A percentile compares a stretch with the other conserved stretches of the same genome.
These are phyloP conservation scores for Sphagnum tenellum DNA, from an alignment of 225 moss, liverwort and hornwort species.

Conservation along the genomic window DNA sequence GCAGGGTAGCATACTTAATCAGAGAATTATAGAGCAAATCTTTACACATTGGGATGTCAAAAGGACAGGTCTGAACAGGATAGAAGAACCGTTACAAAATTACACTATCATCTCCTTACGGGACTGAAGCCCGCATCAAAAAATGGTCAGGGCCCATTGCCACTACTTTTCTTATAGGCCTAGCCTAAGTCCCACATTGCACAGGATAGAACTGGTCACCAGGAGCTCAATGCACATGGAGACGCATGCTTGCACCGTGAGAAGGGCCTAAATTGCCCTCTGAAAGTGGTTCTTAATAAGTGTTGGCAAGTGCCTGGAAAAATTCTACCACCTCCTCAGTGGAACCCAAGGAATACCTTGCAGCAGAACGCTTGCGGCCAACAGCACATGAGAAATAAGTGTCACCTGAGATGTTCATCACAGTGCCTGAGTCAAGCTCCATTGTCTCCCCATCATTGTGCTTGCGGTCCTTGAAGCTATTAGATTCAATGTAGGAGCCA, in stretches of 20 bases:
- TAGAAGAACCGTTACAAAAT: conserved; percentile 23
- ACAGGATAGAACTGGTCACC: conserved; percentile 21
- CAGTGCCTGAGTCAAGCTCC: conserved; percentile 23
- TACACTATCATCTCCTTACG: conserved; percentile 16
- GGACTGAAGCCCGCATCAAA: conserved; percentile 10
- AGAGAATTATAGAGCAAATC: too few relatives aligned
- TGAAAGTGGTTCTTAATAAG: conserved; percentile 10
- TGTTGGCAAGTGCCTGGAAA: conserved; percentile 45
- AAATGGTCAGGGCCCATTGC: conserved; percentile 27
- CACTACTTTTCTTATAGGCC: conserved; percentile 13
- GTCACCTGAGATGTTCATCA: conserved; percentile 67
- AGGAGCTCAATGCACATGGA: conserved; percentile 23
- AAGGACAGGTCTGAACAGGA: background rate
- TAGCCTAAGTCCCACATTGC: conserved; percentile 23
- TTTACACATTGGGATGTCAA: too few relatives aligned
- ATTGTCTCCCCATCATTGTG: conserved; percentile 25
- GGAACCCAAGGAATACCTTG: conserved; percentile 69
- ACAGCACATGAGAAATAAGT: conserved; percentile 94
- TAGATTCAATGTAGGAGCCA: conserved; percentile 32
- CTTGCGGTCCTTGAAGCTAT: conserved; percentile 43
- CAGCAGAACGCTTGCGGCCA: conserved; percentile 65
- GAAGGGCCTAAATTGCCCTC: conserved; percentile 21
- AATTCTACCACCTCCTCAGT: conserved; percentile 73
- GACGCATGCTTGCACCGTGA: conserved; percentile 21
- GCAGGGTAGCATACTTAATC: too few relatives aligned